Conservation (phyloP, 2,329 filamentous ascomycete genomes). For the Allantophomopsis cytisporea region DNA sequence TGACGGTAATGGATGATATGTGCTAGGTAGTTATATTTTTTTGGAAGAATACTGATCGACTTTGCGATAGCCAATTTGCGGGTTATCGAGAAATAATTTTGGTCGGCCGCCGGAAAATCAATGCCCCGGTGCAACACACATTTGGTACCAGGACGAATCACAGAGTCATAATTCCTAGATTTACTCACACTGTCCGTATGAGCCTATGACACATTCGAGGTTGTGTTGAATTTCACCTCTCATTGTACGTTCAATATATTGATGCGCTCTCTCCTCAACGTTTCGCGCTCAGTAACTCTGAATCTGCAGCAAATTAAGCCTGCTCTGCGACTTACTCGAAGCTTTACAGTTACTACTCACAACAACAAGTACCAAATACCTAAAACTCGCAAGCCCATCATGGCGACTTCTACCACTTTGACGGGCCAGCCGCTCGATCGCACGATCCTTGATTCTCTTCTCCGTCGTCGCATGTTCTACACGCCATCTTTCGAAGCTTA, state of each 20-base stretch:
- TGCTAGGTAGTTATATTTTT: not conserved
- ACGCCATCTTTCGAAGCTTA: slow-evolving; percentile 95
- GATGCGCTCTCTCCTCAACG: slow-evolving; percentile 25
- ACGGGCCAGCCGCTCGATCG: slow-evolving; percentile 87
- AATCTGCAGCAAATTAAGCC: slow-evolving; percentile 2
- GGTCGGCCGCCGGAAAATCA: slow-evolving; percentile 3
- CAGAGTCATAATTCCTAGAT: not conserved
- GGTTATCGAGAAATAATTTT: slow-evolving; percentile 2
- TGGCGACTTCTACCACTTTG: slow-evolving; percentile 59
- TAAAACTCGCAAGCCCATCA: slow-evolving; percentile 22
- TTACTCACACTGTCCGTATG: not conserved
- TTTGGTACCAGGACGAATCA: not conserved
- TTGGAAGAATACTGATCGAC: not conserved
- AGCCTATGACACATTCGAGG: not conserved
- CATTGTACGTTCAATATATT: slow-evolving; percentile 12
- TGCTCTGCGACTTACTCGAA: slow-evolving; percentile 14
- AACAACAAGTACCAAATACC: slow-evolving; percentile 19
- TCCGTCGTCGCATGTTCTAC: slow-evolving; percentile 84
- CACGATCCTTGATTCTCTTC: slow-evolving; percentile 65
- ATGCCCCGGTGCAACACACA: not conserved
- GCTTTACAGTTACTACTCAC: slow-evolving; percentile 23
- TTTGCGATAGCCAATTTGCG: not conserved
- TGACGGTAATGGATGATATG: slow-evolving; percentile 1
- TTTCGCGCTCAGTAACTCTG: slow-evolving; percentile 19
- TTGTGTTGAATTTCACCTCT: not conserved